phyloP scores from a whole-genome alignment of 2,329 filamentous ascomycete genomes.

The Pseudogymnoascus sp. region DNA sequence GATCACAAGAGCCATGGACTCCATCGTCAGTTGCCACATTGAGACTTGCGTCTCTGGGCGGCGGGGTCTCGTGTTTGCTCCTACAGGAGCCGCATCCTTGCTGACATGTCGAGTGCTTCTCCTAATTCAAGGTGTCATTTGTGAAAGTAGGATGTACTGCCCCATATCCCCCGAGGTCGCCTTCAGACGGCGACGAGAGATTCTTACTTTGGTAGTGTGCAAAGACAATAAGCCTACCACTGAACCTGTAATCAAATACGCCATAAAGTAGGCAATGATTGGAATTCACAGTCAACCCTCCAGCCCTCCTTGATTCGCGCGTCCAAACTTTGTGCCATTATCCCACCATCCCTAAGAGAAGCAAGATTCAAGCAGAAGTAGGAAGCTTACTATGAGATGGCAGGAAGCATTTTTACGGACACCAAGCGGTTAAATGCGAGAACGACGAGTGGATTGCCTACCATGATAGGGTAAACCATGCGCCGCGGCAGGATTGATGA shows the following conservation, averaged over 20 bases:
- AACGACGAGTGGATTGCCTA: too few species aligned
- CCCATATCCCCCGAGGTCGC: background rate
- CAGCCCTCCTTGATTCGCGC: background rate
- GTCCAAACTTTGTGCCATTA: background rate
- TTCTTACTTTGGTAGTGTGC: background rate
- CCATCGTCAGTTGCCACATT: background rate
- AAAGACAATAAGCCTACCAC: background rate
- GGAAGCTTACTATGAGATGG: background rate
- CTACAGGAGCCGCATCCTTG: background rate
- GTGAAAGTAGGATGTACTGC: background rate
- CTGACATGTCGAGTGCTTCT: background rate
- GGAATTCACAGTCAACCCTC: background rate
- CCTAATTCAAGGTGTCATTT: background rate
- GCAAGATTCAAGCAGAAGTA: background rate
- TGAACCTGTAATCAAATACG: background rate
- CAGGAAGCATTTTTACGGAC: background rate
- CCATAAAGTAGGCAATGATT: background rate
- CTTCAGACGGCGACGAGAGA: background rate
- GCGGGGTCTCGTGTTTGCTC: background rate
- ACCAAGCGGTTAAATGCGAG: too few species aligned
- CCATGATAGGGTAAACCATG: too few species aligned
- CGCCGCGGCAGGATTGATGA: too few species aligned
- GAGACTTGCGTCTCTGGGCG: background rate
- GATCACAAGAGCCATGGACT: background rate
- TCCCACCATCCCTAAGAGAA: background rate